Base-by-base conservation (phyloP, 179 eudicot genomes). In the Gypsophila paniculata region DNA sequence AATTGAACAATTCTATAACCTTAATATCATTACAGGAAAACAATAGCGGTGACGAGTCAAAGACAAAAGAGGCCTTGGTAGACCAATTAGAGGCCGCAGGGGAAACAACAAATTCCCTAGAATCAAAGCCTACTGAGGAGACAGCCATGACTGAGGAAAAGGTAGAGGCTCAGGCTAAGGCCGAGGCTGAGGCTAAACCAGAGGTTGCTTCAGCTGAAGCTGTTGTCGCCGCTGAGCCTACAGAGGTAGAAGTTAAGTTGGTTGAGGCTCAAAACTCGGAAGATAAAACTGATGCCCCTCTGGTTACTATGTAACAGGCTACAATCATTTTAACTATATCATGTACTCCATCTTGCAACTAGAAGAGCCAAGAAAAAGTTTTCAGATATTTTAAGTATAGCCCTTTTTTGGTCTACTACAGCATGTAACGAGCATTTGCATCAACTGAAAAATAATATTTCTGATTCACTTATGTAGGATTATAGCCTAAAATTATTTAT, bases 41-140 rank as follows among this genome's bases (percentile, higher is more conserved):
- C 61, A 76, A 85, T 39, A 86, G 82, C 76, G 88, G 84, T 76
- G 81, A 77, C 67, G 82, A 75, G 80, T 74, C 74, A 64, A 78
- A 72, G 68, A 78, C 79, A 76, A 87, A 83, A 82, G 86, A 83
- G 73, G 74, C 88, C 63, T 58, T 76, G 79, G 82, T 85, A 74
- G 82, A n/a, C n/a, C n/a, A n/a, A n/a, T n/a, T 86, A 12, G 79
- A 81, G 70, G 55, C 82, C 11, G 82, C 81, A 46, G 75, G 64
- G 36, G 82, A 39, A 34, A 72, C 68, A 39, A 32, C 78, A 36
- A 80, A 65, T 69, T 46, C 81, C 15, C 25, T 77, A 10, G 76
- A 69, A 34, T 53, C 72, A 59, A 73, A 73, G 53, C 66, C 62
- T 12, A 71, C 65, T 38, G 76, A 75, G 62, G 82, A 76, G 42